A percentile compares a stretch with the other conserved stretches of the same genome.
These are phyloP conservation scores for Rhizopus delemar DNA, from an alignment of 371 early-diverging fungal species.

Conservation along the genomic window DNA sequence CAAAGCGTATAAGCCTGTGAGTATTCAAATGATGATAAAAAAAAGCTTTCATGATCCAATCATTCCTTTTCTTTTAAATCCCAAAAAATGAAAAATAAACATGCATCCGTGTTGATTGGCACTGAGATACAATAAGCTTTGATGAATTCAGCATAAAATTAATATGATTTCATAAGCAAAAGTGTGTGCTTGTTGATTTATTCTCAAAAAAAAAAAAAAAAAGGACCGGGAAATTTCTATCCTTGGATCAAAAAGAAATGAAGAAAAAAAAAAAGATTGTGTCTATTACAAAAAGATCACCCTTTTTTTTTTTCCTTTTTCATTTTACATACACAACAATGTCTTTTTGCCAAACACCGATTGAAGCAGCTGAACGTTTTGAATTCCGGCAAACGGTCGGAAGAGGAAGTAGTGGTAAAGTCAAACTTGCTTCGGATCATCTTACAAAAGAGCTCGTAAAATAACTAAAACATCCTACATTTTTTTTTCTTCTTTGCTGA, in stretches of 20 bases:
- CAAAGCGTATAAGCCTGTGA: no score
- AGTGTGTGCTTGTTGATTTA: no score
- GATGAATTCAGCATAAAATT: no score
- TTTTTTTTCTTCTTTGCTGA: neutral
- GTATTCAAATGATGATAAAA: no score
- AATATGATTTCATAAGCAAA: no score
- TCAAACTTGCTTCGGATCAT: slow-evolving; percentile 42
- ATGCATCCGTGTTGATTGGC: no score
- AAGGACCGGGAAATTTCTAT: neutral
- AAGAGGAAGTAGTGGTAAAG: slow-evolving; percentile 46
- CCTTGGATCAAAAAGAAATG: neutral
- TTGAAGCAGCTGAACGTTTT: slow-evolving; percentile 11
- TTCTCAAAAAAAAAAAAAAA: neutral
- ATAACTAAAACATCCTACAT: neutral
- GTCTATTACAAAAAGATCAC: neutral
- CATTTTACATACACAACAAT: neutral
- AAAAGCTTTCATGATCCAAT: no score
- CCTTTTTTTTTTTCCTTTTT: neutral
- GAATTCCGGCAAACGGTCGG: slow-evolving; percentile 28
- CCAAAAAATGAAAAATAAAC: no score
- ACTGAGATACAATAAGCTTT: no score
- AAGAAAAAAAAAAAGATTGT: neutral
- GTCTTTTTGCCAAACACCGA: neutral
- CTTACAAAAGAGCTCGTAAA: slow-evolving; percentile 44
- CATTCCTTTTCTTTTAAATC: no score